Base-by-base conservation (phyloP, 2,329 filamentous ascomycete genomes). In the Arthrinium phaeospermum region DNA sequence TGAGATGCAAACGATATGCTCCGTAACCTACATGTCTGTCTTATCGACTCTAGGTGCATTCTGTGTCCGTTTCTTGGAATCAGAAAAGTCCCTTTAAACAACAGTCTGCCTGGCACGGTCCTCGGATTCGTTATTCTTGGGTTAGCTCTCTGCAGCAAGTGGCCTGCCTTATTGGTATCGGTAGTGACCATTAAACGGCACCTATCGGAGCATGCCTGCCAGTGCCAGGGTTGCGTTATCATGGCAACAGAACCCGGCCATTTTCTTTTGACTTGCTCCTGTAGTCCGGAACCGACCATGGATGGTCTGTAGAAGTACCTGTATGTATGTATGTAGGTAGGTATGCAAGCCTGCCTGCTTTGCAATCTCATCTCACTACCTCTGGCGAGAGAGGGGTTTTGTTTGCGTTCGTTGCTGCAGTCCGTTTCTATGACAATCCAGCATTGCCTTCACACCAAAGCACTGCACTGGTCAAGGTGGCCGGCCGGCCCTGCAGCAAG, bases 361-460 rank as follows among this genome's bases (percentile, higher is more conserved):
- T 34, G 19, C 57, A 34, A n/a, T 64, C 8, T 41, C 57, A n/a
- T 64, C 8, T 41, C 34, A 41, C 57, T 12, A 41, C n/a, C 10
- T 24, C 30, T 37, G 30, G 27, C 19, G 8, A 34, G 51, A 34
- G 24, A 5, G 49, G 16, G 16, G 53, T 37, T 37, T 37, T 61
- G 53, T 61, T 30, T 5, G 27, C 27, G 30, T 61, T 34, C 14
- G 53, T 19, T 64, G 53, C 34, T 61, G 30, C 53, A 4, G 34
- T 41, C 30, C 34, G 57, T 64, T 64, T 41, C 57, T 64, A 41
- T 12, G 57, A 64, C 57, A 64, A 64, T 64, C 30, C 8, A 22
- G 57, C 22, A 41, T n/a, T 64, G 57, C 57, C 57, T 64, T 64
- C 34, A n/a, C 34, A 37, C 57, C 57, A 64, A 61, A 37, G 53